A percentile compares a stretch with the other conserved stretches of the same genome.
Conservation (phyloP, 768 basidiomycete species). For the Tremella mesenterica region DNA sequence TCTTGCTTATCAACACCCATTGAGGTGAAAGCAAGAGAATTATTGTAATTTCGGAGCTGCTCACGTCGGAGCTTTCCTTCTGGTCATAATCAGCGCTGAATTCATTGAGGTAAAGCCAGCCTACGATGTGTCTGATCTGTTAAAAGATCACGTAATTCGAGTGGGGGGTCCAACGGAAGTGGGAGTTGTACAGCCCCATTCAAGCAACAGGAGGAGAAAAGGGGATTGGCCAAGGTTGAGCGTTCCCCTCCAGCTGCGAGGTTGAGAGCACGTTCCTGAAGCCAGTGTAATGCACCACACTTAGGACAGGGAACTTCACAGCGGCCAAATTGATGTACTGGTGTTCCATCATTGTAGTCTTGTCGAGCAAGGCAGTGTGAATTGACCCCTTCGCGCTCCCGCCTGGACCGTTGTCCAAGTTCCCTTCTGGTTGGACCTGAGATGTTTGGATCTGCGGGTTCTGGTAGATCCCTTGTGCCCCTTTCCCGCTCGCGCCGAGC, state of each 20-base stretch:
- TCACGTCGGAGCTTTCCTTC: neutral
- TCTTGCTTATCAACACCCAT: neutral
- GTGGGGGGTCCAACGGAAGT: neutral
- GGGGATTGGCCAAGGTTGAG: neutral
- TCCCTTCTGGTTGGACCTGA: no score
- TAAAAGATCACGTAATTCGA: neutral
- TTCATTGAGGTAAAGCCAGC: neutral
- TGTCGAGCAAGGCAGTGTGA: no score
- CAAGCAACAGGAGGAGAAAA: neutral
- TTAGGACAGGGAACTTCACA: neutral
- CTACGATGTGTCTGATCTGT: neutral
- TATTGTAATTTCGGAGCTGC: neutral
- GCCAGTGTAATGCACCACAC: neutral
- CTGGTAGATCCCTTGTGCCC: no score
- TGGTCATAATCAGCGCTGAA: neutral
- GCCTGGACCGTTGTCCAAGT: no score
- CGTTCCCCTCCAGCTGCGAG: neutral
- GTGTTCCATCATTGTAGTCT: neutral
- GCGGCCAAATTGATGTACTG: neutral
- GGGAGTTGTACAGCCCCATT: neutral
- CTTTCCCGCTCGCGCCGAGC: no score
- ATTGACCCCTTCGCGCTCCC: no score
- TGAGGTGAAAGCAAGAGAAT: neutral
- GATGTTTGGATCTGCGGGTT: no score
- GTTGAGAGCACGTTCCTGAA: neutral